Evolutionary conservation across 2,329 filamentous ascomycete genomes (phyloP).

Genomic region (Elsinoe batatas): DNA sequence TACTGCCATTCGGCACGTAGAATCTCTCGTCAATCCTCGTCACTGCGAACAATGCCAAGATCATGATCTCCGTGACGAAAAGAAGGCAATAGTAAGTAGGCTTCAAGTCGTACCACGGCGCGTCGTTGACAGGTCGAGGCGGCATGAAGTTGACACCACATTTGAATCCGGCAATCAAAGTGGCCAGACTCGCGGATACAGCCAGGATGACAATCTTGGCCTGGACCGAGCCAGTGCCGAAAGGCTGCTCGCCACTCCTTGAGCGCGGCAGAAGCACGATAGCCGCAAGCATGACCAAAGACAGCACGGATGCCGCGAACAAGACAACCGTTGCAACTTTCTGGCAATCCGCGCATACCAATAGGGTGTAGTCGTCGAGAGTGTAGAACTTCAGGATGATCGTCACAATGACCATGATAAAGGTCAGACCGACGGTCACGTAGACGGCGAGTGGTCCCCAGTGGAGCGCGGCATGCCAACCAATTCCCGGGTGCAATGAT

Average conservation of each 20-base stretch:
- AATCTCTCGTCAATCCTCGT: conserved; percentile 23
- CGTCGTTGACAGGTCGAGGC: conserved; percentile 19
- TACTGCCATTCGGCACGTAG: conserved; percentile 19
- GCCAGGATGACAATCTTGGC: conserved; percentile 19
- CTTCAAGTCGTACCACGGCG: conserved; percentile 25
- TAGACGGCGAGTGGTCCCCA: background rate
- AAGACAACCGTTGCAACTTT: background rate
- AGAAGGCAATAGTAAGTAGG: conserved; percentile 24
- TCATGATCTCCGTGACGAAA: conserved; percentile 24
- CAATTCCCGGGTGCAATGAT: conserved; percentile 19
- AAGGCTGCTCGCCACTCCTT: conserved; percentile 18
- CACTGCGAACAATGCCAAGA: conserved; percentile 21
- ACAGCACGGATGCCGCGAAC: background rate
- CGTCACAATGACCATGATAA: conserved; percentile 22
- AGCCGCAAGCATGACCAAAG: conserved; percentile 3
- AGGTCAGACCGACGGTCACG: conserved; percentile 12
- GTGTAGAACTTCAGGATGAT: conserved; percentile 25
- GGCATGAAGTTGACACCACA: conserved; percentile 21
- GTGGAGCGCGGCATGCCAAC: background rate
- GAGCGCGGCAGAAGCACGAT: conserved; percentile 18
- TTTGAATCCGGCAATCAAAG: conserved; percentile 21
- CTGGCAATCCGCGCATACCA: no score
- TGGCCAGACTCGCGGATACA: conserved; percentile 16
- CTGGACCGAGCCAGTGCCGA: conserved; percentile 18
- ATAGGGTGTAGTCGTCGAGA: conserved; percentile 12